Evolutionary conservation across 2,329 filamentous ascomycete genomes (phyloP).

Genomic region (Fusarium napiforme): DNA sequence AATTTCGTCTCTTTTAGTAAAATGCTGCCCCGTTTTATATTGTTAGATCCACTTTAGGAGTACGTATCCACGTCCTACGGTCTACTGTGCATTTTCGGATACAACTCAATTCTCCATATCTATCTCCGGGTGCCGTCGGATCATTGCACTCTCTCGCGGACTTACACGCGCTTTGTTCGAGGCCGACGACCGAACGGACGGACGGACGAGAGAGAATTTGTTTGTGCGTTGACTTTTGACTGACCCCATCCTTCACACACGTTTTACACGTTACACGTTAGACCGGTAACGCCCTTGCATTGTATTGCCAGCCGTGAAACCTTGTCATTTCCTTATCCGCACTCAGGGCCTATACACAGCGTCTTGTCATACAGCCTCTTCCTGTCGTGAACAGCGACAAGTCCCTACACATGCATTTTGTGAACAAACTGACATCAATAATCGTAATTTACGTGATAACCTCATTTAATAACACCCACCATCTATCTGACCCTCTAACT

Average conservation of each 20-base stretch:
- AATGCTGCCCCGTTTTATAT: not conserved
- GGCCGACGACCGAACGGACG: constrained; percentile 15
- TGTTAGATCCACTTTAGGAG: not conserved
- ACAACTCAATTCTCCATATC: constrained; percentile 9
- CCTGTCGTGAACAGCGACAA: not conserved
- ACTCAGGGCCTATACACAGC: not conserved
- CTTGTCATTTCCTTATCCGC: constrained; percentile 2
- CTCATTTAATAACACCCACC: constrained; percentile 16
- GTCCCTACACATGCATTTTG: not conserved
- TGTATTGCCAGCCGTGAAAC: constrained; percentile 6
- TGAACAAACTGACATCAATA: not conserved
- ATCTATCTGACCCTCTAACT: constrained; percentile 19
- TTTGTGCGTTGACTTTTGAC: not conserved
- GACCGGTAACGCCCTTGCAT: constrained; percentile 12
- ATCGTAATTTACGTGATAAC: constrained; percentile 18
- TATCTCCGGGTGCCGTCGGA: constrained; percentile 9
- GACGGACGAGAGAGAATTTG: not conserved
- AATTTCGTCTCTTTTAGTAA: not conserved
- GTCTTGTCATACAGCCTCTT: constrained; percentile 6
- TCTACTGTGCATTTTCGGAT: constrained; percentile 11
- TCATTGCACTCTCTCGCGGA: not conserved
- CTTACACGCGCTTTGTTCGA: not conserved
- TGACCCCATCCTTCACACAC: not conserved
- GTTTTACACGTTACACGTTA: constrained; percentile 7
- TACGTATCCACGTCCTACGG: not conserved